Percentiles rank a stretch among this genome's conserved stretches.
phyloP scores from a whole-genome alignment of 768 basidiomycete genomes.

The Lanmaoa pseudosensibilis region DNA sequence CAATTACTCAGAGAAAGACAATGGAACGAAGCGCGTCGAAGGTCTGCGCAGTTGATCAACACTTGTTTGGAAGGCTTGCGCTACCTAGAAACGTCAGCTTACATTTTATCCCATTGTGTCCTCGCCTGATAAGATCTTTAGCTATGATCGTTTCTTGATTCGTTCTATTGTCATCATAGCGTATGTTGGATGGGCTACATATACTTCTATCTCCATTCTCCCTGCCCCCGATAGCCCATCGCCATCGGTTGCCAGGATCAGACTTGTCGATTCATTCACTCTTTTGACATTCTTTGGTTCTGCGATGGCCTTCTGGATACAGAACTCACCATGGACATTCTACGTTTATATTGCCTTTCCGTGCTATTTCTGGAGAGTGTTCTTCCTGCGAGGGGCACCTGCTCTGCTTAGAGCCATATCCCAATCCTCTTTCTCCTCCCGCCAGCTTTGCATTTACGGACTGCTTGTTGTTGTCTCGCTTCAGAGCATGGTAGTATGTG shows the following conservation, averaged over 20 bases:
- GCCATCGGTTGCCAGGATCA: not conserved
- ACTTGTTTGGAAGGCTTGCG: conserved; percentile 59
- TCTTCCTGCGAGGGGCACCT: conserved; percentile 32
- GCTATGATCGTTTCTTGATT: conserved; percentile 76
- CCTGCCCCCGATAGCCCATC: conserved; percentile 35
- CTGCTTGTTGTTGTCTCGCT: conserved; percentile 44
- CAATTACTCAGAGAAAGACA: conserved; percentile 39
- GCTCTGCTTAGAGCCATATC: conserved; percentile 11
- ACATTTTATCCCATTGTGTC: not conserved
- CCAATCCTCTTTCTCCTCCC: conserved; percentile 25
- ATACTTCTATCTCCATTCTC: conserved; percentile 58
- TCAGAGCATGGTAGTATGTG: conserved; percentile 72
- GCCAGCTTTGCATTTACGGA: conserved; percentile 25
- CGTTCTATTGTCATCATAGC: conserved; percentile 66
- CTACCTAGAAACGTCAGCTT: conserved; percentile 67
- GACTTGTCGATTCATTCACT: conserved; percentile 22
- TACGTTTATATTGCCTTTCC: conserved; percentile 77
- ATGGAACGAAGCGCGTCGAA: conserved; percentile 51
- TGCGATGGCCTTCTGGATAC: conserved; percentile 56
- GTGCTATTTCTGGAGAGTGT: conserved; percentile 72
- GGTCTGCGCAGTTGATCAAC: conserved; percentile 53
- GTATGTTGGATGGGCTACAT: conserved; percentile 79
- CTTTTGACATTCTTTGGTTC: conserved; percentile 37
- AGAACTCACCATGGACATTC: conserved; percentile 68
- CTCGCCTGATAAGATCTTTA: conserved; percentile 19